Conservation (phyloP, 257 asterid genomes). For the Misopates orontium region DNA sequence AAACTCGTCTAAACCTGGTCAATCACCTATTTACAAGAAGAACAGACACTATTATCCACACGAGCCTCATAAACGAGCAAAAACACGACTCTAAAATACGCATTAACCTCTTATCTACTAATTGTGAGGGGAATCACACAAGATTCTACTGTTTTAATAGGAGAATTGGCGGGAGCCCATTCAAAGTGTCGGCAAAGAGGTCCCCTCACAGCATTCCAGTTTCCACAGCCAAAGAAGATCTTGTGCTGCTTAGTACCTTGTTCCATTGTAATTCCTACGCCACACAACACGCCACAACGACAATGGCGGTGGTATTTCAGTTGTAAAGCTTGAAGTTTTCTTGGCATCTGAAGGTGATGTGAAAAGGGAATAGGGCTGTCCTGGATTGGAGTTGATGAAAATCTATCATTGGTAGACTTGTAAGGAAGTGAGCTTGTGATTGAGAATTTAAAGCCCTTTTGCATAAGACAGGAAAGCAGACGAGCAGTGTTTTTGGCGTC, state of each 20-base stretch:
- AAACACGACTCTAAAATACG: constrained; percentile 21
- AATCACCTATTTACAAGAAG: too few relatives aligned
- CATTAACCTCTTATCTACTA: constrained; percentile 28
- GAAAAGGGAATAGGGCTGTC: constrained; percentile 39
- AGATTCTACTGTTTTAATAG: constrained; percentile 11
- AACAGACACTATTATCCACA: too few relatives aligned
- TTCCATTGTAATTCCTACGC: constrained; percentile 56
- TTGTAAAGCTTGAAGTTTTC: constrained; percentile 37
- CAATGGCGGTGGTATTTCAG: constrained; percentile 50
- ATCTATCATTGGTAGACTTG: constrained; percentile 43
- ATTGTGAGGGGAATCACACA: background rate
- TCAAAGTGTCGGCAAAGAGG: constrained; percentile 79
- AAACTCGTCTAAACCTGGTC: too few relatives aligned
- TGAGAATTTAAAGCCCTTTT: constrained; percentile 64
- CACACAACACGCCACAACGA: constrained; percentile 73
- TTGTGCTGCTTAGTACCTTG: constrained; percentile 88
- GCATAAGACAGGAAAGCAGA: constrained; percentile 63
- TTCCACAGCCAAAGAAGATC: constrained; percentile 75
- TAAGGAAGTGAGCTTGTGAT: constrained; percentile 62
- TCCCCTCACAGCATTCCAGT: constrained; percentile 94
- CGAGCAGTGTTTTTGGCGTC: constrained; percentile 93
- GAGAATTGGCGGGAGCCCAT: constrained; percentile 47
- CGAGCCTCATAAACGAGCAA: constrained; percentile 26
- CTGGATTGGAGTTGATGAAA: constrained; percentile 44
- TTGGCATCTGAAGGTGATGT: constrained; percentile 46